Base-by-base conservation (phyloP, 257 asterid genomes). In the Leptodermis oblonga region DNA sequence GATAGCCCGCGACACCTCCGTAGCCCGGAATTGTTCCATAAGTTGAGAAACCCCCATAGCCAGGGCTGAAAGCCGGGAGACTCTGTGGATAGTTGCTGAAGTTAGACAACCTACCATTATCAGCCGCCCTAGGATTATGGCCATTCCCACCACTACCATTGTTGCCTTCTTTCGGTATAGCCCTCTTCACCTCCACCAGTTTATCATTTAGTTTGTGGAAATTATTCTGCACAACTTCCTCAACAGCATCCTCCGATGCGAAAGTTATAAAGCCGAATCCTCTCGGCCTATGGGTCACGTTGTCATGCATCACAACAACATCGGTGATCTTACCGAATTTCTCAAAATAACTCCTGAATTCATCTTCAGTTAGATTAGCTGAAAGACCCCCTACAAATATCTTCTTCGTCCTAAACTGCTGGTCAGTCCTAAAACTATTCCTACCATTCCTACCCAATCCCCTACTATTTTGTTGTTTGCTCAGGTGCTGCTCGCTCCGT, bases 321-420 rank as follows among this genome's bases (percentile, higher is more conserved):
- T 92, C 98, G 3, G 83, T 87, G 28, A 92, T 90, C 74, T 82
- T 86, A 80, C 97, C 98, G 42, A 84, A 90, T 73, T 76, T 86
- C 79, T 87, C 97, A 70, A 92, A 92, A 79, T 90, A 90, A 76
- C 75, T 73, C 86, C 83, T 90, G 87, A 90, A 90, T 67, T 87
- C 96, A 28, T 88, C 88, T 74, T 90, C 90, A 0, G 84, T 92
- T 80, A 92, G 59, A 75, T 74, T 82, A 77, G 97, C 90, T 5
- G 98, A 82, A 69, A 92, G 84, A 20, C 98, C 97, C 72, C 98
- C 97, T 74, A 90, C 97, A 65, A 92, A 92, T 69, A 92, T 87
- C 89, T 92, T 92, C 84, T 87, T 90, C 20, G 96, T 88, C 87
- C 90, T 87, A 84, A 86, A 82, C 66, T 79, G 75, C 15, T 84